Evolutionary conservation across 305 asterid genomes (phyloP).

Genomic region (Fraxinus sp.): DNA sequence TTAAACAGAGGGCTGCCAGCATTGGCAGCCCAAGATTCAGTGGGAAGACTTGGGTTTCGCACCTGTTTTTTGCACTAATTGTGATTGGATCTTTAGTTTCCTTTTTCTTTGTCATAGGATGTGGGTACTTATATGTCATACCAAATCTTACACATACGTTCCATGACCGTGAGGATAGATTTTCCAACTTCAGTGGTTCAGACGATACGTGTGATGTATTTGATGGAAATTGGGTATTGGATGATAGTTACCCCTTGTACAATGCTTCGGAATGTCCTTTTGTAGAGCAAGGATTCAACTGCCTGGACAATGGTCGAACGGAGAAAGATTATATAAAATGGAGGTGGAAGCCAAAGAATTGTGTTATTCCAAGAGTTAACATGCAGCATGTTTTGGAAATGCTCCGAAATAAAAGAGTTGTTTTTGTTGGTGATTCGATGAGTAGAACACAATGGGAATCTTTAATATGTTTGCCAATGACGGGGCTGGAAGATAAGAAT

Average conservation of each 20-base stretch:
- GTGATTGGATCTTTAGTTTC: slow-evolving; percentile 45
- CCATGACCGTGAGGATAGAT: slow-evolving; percentile 36
- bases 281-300: slow-evolving; percentile 64
- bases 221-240: slow-evolving; percentile 64
- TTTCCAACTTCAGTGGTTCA: slow-evolving; percentile 32
- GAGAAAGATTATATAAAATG: slow-evolving; percentile 58
- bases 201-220: slow-evolving; percentile 47
- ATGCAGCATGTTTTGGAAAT: slow-evolving; percentile 39
- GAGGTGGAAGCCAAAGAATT: slow-evolving; percentile 68
- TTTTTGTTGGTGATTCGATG: slow-evolving; percentile 80
- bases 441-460: slow-evolving; percentile 84
- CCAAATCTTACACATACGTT: slow-evolving; percentile 55
- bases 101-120: slow-evolving; percentile 50
- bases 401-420: slow-evolving; percentile 55
- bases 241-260: slow-evolving; percentile 58
- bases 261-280: slow-evolving; percentile 73
- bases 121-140: slow-evolving; percentile 57
- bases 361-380: slow-evolving; percentile 50
- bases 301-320: slow-evolving; percentile 57
- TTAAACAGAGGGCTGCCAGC: slow-evolving; percentile 48
- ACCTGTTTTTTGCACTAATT: slow-evolving; percentile 31
- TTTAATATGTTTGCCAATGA: slow-evolving; percentile 68
- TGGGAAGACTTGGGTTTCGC: slow-evolving; percentile 41
- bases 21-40: slow-evolving; percentile 50
- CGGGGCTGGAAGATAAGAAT: slow-evolving; percentile 56